Evolutionary conservation across 2,329 filamentous ascomycete species (phyloP), one percentile per base, ranked within the genome.

Genomic region (Microcyclospora tardicrescens): DNA sequence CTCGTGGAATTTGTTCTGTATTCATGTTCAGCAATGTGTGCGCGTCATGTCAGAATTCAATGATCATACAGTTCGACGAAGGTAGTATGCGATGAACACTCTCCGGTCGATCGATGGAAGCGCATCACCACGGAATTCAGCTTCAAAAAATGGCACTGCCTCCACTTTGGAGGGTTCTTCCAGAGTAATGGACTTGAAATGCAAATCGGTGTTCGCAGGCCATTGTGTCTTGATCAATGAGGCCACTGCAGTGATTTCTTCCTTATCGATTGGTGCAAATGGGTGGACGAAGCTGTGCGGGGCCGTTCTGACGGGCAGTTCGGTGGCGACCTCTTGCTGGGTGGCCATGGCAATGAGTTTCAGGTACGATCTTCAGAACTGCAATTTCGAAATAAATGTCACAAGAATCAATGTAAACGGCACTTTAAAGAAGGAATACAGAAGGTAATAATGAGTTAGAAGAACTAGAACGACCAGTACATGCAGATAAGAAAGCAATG

Each of bases 131-230:
- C 45, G 32, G 36, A 45, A 47, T 35, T 58, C 55, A 11, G 54
- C 54, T 13, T 58, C 52, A 9, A 60, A 41, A 31, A 53, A 60
- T 13, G 52, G 50, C 2, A 57, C 37, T 16, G 50, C 43, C 27
- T 58, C 54, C 5, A 48, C 52, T 38, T 60, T 60, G 1, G 51
- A 41, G 4, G 58, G 58, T 41, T 60, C 58, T 30, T 57, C 47
- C 5, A 60, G 47, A 4, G 53, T 81, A 36, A 84, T 71, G 48
- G 71, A 72, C 61, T 84, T 84, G 67, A 75, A 77, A 37, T 77
- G 71, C 33, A 79, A 54, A 24, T 71, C 63, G 2, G 68, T 71
- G 16, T 65, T 63, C 10, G 61, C 58, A 0, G 75, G 75, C 71
- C 75, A 79, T 39, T 66, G 61, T 34, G 58, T 55, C 41, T 60